A percentile compares a stretch with the other conserved stretches of the same genome.
Evolutionary conservation across 78 protist species (phyloP).

Genomic region (Dictyostelium brefeldianum): DNA sequence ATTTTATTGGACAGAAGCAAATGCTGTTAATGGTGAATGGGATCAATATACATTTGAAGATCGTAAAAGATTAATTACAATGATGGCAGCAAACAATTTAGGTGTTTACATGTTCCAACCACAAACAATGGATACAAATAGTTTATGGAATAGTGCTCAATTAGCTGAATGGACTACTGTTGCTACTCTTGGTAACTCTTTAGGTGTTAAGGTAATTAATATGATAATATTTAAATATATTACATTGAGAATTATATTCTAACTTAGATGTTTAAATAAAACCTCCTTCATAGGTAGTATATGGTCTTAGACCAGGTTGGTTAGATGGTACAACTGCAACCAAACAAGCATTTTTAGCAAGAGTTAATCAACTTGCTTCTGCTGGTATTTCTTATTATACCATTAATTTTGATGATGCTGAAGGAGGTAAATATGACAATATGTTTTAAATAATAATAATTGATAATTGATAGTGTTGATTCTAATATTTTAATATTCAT

Average conservation of each 20-base stretch:
- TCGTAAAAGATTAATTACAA: constrained; percentile 16
- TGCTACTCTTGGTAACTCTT: background rate
- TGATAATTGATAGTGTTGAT: no score
- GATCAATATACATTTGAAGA: constrained; percentile 13
- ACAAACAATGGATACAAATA: constrained; percentile 23
- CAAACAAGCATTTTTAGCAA: background rate
- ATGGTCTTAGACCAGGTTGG: constrained; percentile 52
- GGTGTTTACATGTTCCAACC: constrained; percentile 53
- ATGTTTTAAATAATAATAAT: no score
- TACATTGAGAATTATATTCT: no score
- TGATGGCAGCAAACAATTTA: constrained; percentile 15
- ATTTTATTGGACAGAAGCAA: constrained; percentile 19
- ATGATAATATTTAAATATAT: no score
- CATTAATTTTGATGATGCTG: constrained; percentile 64
- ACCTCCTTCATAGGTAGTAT: no score
- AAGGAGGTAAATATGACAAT: constrained; percentile 8
- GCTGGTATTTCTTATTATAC: constrained; percentile 32
- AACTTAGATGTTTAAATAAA: no score
- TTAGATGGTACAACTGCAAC: background rate
- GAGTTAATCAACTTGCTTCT: constrained; percentile 6
- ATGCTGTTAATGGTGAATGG: constrained; percentile 55
- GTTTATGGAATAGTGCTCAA: constrained; percentile 5
- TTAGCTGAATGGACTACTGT: constrained; percentile 12
- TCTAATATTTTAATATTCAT: no score
- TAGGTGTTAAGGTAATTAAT: constrained; percentile 27